Base-by-base conservation (phyloP, 192 early-diverging fungal species). In the Dimargaris xerosporica region DNA sequence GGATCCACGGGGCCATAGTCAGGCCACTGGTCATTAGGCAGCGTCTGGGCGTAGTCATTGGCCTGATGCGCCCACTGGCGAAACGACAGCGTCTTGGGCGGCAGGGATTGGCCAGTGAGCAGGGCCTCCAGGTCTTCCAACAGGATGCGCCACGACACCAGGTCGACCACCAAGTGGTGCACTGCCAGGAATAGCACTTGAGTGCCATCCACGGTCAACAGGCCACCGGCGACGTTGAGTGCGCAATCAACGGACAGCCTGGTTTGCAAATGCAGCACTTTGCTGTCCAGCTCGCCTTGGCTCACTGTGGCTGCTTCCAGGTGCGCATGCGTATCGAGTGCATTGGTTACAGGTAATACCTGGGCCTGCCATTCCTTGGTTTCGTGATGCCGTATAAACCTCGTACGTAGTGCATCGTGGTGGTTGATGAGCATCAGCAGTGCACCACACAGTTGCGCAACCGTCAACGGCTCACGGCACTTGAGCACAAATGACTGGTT, bases 121-220 rank as follows among this genome's bases (percentile, higher is more conserved):
- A 59, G 41, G 1, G 10, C 41, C 6, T 59, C 34, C 4, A 59
- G 31, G 31, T 59, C 56, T 17, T 59, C 56, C 28, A 59, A 29
- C 16, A 59, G 28, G 17, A 59, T 59, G 16, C 56, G 56, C 56
- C 56, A 59, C 11, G 56, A 29, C 16, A 59, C 34, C 11, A 39
- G 41, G 23, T 59, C 56, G 16, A 59, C 31, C 56, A 29, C 34
- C 12, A 59, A 59, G 31, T 59, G 56, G 19, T 59, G 56, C 15
- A 59, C 41, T 2, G 41, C 29, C 5, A 59, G 41, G 41, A 28
- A 59, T 19, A 59, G 16, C 13, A 41, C 11, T 13, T 29, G 26
- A 16, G 29, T 28, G 31, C 16, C 30, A 39, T 42, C 34, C 31
- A 59, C 31, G 2, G 16, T 59, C 17, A 59, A 39, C 26, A 59